These are phyloP conservation scores for Acacia pycnantha DNA, from an alignment of 331 rosid species.

Conservation along the genomic window DNA sequence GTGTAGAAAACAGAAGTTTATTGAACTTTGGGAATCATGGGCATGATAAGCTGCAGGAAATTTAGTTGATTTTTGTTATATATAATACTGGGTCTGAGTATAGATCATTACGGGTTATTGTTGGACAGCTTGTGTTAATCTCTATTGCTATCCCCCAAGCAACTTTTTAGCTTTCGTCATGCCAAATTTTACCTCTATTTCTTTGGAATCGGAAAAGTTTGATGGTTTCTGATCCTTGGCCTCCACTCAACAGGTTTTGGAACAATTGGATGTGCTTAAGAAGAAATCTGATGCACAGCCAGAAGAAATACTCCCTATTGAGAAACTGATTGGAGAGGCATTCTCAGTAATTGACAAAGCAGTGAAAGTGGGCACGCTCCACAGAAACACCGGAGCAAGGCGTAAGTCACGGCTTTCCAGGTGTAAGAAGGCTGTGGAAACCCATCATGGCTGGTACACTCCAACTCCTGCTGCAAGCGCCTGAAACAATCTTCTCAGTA, in stretches of 20 bases:
- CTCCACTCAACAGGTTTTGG: constrained; percentile 70
- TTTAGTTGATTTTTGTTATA: neutral
- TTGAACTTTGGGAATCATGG: neutral
- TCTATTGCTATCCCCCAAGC: neutral
- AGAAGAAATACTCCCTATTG: constrained; percentile 71
- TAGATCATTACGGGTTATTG: neutral
- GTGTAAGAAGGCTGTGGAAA: constrained; percentile 88
- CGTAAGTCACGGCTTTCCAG: constrained; percentile 94
- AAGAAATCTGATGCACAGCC: constrained; percentile 76
- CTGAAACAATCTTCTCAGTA: constrained; percentile 34
- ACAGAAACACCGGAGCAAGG: constrained; percentile 84
- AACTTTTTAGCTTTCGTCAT: neutral
- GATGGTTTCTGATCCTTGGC: constrained; percentile 12
- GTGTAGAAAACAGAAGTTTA: neutral
- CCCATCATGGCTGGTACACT: constrained; percentile 94
- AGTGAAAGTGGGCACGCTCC: constrained; percentile 85
- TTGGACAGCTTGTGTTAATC: neutral
- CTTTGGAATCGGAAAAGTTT: neutral
- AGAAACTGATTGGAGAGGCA: constrained; percentile 93
- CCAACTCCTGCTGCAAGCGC: constrained; percentile 50
- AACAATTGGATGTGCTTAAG: constrained; percentile 71
- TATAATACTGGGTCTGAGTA: neutral
- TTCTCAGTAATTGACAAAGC: constrained; percentile 92
- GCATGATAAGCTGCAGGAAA: neutral
- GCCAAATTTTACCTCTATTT: constrained; percentile 4